phyloP scores from a whole-genome alignment of 1,139 yeast species.

The Nakaseomyces kungkrabaensis region DNA sequence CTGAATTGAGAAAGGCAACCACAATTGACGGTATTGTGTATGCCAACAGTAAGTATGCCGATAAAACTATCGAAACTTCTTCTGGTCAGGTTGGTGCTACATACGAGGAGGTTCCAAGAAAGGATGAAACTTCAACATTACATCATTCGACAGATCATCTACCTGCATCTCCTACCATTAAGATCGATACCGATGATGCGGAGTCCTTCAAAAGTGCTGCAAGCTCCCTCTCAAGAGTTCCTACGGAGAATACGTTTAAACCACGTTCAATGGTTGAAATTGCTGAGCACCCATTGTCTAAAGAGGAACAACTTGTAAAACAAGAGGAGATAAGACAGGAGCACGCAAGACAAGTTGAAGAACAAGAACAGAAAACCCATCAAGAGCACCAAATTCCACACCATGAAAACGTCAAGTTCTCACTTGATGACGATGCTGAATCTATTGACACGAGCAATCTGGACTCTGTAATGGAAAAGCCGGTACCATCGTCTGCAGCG shows the following conservation, averaged over 20 bases:
- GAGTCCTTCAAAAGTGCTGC: not conserved
- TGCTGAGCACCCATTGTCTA: constrained; percentile 16
- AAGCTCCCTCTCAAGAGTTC: not conserved
- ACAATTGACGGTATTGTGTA: constrained; percentile 5
- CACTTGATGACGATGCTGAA: constrained; percentile 3
- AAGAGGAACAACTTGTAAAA: not conserved
- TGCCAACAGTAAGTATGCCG: not conserved
- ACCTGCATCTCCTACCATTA: not conserved
- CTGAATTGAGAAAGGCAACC: constrained; percentile 19
- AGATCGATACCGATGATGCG: not conserved
- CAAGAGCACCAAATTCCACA: constrained; percentile 4
- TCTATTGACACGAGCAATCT: not conserved
- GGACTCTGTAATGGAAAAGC: constrained; percentile 8
- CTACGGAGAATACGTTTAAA: constrained; percentile 4
- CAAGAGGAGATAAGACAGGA: not conserved
- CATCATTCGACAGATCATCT: not conserved
- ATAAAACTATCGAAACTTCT: not conserved
- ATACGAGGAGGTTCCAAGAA: not conserved
- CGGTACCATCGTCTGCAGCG: constrained; percentile 5
- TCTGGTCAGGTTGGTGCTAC: not conserved
- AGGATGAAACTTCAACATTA: not conserved
- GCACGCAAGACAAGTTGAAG: not conserved
- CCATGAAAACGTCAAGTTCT: not conserved
- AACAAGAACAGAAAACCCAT: not conserved
- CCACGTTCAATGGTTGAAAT: constrained; percentile 24